Evolutionary conservation across 371 early-diverging fungal species (phyloP).

Genomic region (Haplosporangium sp.): DNA sequence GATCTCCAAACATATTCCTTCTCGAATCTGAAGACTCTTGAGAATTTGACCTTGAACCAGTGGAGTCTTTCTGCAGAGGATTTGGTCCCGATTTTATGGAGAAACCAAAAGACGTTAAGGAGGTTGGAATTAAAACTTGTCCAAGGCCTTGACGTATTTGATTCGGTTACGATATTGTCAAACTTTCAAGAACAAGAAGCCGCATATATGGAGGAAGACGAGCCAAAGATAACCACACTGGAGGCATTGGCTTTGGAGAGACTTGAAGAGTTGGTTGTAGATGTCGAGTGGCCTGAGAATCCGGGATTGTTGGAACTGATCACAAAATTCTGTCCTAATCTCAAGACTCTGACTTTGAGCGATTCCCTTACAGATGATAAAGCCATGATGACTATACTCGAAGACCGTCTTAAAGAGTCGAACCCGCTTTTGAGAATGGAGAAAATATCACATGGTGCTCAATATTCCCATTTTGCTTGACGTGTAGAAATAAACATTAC

Average conservation of each 20-base stretch:
- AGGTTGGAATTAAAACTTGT: background rate
- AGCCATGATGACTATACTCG: constrained; percentile 8
- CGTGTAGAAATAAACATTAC: no score
- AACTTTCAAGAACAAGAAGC: background rate
- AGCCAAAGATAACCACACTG: background rate
- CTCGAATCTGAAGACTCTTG: background rate
- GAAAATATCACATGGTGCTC: background rate
- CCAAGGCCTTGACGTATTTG: constrained; percentile 11
- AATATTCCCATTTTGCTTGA: background rate
- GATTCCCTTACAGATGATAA: background rate
- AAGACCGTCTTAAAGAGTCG: background rate
- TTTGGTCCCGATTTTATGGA: background rate
- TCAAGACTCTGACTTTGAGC: constrained; percentile 9
- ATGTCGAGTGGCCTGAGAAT: constrained; percentile 32
- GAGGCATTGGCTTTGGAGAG: constrained; percentile 4
- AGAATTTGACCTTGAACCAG: constrained; percentile 14
- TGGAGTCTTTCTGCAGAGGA: constrained; percentile 17
- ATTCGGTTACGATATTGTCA: background rate
- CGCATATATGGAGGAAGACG: background rate
- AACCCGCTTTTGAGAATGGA: background rate
- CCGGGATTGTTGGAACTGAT: constrained; percentile 11
- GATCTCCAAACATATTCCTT: constrained; percentile 7
- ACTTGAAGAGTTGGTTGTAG: constrained; percentile 15
- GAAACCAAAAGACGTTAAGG: background rate
- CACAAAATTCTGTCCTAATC: constrained; percentile 11